phyloP scores from a whole-genome alignment of 768 basidiomycete species.

The Kwoniella sp. region DNA sequence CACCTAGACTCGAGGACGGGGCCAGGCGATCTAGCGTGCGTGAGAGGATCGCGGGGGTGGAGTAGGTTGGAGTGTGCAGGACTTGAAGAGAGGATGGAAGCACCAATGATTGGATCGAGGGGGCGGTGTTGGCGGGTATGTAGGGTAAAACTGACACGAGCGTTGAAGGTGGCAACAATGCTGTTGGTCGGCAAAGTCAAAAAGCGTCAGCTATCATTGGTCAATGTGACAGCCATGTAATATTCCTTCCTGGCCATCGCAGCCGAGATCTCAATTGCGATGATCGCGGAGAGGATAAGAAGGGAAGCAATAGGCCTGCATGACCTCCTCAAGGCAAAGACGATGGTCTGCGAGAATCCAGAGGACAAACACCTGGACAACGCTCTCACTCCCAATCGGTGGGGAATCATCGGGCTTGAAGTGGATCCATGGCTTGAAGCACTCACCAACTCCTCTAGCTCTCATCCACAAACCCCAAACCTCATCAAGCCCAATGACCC shows the following conservation, averaged over 20 bases:
- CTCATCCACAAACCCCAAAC: slow-evolving; percentile 96
- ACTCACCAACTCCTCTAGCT: slow-evolving; percentile 82
- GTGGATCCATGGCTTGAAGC: neutral
- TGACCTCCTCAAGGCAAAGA: too few relatives aligned
- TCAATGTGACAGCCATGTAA: neutral
- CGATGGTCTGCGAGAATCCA: too few relatives aligned
- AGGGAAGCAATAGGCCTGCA: too few relatives aligned
- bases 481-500: slow-evolving; percentile 84
- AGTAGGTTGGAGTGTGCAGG: slow-evolving; percentile 78
- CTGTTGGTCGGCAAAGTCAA: slow-evolving; percentile 57
- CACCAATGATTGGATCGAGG: slow-evolving; percentile 67
- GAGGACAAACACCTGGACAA: too few relatives aligned
- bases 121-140: slow-evolving; percentile 67
- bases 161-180: slow-evolving; percentile 84
- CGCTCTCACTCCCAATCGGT: neutral
- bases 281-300: too few relatives aligned
- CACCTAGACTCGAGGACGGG: neutral
- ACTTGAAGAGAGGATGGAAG: slow-evolving; percentile 76
- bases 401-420: neutral
- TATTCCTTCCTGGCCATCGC: neutral
- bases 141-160: slow-evolving; percentile 74
- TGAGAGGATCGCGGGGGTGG: slow-evolving; percentile 67
- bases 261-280: too few relatives aligned
- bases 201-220: slow-evolving; percentile 6
- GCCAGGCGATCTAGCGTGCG: slow-evolving; percentile 60